Conservation (phyloP, 352 stramenopile genomes). For the Pythium scleroteichum region DNA sequence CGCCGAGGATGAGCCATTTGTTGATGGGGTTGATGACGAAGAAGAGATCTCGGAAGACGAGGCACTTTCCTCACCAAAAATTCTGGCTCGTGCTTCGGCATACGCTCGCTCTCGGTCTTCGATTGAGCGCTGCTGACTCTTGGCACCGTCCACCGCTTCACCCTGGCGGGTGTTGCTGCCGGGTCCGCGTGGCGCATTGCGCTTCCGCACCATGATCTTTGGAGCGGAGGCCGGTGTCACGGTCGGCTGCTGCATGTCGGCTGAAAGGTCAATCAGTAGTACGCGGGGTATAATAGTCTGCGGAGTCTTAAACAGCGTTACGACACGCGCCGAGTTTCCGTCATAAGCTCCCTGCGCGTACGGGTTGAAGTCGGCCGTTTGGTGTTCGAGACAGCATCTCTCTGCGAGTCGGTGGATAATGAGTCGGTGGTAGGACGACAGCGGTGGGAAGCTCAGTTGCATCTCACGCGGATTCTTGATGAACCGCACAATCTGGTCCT, state of each 20-base stretch:
- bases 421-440: conserved; percentile 87
- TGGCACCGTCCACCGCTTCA: conserved; percentile 30
- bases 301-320: conserved; percentile 89
- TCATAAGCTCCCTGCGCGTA: conserved; percentile 52
- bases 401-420: conserved; percentile 93
- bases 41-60: conserved; percentile 30
- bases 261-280: conserved; percentile 88
- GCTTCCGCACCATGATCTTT: conserved; percentile 94
- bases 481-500: conserved; percentile 88
- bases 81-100: conserved; percentile 92
- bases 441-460: conserved; percentile 77
- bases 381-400: conserved; percentile 90
- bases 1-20: conserved; percentile 9
- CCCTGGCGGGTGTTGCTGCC: conserved; percentile 35
- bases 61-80: conserved; percentile 83
- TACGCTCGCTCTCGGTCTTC: conserved; percentile 94
- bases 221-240: conserved; percentile 75
- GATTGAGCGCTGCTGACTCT: conserved; percentile 69
- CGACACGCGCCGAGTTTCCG: conserved; percentile 68
- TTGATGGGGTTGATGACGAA: conserved; percentile 27
- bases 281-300: conserved; percentile 75
- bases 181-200: conserved; percentile 31
- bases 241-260: conserved; percentile 59
- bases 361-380: conserved; percentile 76
- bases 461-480: conserved; percentile 58